Evolutionary conservation across 1,284 basidiomycete species (phyloP), one percentile per base, ranked within the genome.

Genomic region (Meripilus lineatus): DNA sequence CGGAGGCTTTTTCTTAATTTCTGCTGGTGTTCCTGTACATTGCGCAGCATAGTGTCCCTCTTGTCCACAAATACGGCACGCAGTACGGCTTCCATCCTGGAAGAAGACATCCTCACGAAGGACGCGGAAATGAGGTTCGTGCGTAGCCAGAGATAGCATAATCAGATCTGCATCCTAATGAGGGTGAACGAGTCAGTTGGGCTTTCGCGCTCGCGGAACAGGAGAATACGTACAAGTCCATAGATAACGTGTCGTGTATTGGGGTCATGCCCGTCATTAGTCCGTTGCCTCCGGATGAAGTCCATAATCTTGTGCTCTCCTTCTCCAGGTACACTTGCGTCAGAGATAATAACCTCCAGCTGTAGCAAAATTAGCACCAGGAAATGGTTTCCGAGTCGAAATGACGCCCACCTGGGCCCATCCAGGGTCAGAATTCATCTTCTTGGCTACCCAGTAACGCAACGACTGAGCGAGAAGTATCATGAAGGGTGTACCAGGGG

Each of bases 281-380:
- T 75, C 39, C 96, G 79, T 59, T 97, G 93, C 38, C 94, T 78
- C 47, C 96, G 77, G 53, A 99, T 96, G 65, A 83, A 97, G 61
- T 99, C 96, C 92, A 99, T 98, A 55, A 99, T 98, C 72, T 99
- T 99, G 70, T 99, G 96, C 66, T 99, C 96, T 61, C 96, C 96
- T 68, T 99, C 96, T 52, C 95, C 95, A 1, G 95, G 95, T 8
- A 99, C 96, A 45, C 89, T 87, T 2, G 95, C 92, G 57, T 99
- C 96, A 2, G 96, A 99, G 49, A 99, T 92, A 53, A 99, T 85
- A 50, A 99, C 89, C 73, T 98, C 84, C 32, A 97, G 75, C 88
- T 93, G 53, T 25, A 30, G 46, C 37, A 40, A 6, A 38, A 42
- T 30, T 61, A 14, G n/a, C n/a, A n/a, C n/a, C 21, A 0, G n/a